Conservation (phyloP, 495 filamentous ascomycete genomes). For the Pyrenula aspistea region DNA sequence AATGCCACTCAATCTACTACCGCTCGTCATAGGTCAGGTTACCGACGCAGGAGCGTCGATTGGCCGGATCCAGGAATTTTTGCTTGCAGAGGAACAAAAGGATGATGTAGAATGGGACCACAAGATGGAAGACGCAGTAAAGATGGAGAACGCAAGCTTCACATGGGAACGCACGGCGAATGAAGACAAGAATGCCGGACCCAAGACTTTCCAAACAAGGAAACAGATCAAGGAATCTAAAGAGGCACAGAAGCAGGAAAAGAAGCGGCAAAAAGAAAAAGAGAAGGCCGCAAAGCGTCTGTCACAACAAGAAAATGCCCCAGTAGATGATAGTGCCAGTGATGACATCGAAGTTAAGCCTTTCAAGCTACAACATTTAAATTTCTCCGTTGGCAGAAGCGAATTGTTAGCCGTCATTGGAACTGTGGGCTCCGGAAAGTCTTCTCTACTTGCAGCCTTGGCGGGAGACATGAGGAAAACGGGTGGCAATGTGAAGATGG, state of each 20-base stretch:
- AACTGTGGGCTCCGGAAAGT: slow-evolving; percentile 84
- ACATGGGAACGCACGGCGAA: slow-evolving; percentile 80
- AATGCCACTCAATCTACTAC: slow-evolving; percentile 78
- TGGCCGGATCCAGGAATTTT: slow-evolving; percentile 72
- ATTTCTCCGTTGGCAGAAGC: slow-evolving; percentile 61
- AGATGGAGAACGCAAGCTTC: slow-evolving; percentile 64
- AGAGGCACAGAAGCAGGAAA: slow-evolving; percentile 2
- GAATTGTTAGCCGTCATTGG: slow-evolving; percentile 90
- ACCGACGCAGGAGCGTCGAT: slow-evolving; percentile 82
- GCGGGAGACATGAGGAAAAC: slow-evolving; percentile 91
- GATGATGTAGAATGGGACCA: slow-evolving; percentile 58
- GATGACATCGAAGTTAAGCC: slow-evolving; percentile 51
- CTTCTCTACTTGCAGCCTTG: slow-evolving; percentile 75
- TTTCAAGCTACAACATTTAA: slow-evolving; percentile 67
- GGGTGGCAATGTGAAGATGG: slow-evolving; percentile 56
- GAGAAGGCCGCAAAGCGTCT: slow-evolving; percentile 15
- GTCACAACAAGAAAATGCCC: slow-evolving; percentile 12
- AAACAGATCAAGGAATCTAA: slow-evolving; percentile 30
- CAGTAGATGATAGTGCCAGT: slow-evolving; percentile 24
- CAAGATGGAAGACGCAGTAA: slow-evolving; percentile 54
- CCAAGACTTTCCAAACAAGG: slow-evolving; percentile 14
- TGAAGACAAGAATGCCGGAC: slow-evolving; percentile 47
- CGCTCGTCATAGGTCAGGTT: slow-evolving; percentile 76
- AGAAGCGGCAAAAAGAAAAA: slow-evolving; percentile 23
- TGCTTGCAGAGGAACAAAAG: slow-evolving; percentile 71